Percentiles rank a stretch among this genome's conserved stretches.
These are phyloP conservation scores for Coemansia pectinata DNA, from an alignment of 192 early-diverging fungal genomes.

Conservation along the genomic window DNA sequence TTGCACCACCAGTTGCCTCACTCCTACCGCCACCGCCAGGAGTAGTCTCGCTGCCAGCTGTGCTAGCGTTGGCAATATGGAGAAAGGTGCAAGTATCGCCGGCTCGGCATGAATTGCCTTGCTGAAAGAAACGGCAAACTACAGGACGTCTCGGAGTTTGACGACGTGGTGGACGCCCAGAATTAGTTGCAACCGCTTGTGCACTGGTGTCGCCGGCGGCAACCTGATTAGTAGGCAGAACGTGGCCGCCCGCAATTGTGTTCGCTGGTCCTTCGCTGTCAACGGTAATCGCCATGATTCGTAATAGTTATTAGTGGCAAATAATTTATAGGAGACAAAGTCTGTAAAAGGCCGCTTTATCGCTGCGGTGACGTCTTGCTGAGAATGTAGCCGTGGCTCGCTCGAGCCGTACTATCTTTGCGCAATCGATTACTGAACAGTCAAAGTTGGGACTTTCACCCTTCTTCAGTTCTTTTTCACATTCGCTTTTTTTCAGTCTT, in stretches of 20 bases:
- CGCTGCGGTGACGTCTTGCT: neutral
- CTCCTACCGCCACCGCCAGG: neutral
- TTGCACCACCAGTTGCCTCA: neutral
- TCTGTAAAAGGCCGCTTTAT: slow-evolving; percentile 1
- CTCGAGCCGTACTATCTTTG: neutral
- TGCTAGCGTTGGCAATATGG: slow-evolving; percentile 15
- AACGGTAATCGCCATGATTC: slow-evolving; percentile 22
- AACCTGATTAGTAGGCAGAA: neutral
- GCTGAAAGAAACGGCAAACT: slow-evolving; percentile 38
- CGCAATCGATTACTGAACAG: neutral
- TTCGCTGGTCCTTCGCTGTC: slow-evolving; percentile 15
- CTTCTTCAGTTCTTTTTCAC: neutral
- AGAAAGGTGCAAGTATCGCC: slow-evolving; percentile 38
- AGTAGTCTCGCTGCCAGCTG: neutral
- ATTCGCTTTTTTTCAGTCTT: neutral
- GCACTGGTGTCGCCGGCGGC: neutral
- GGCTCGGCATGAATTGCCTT: slow-evolving; percentile 21
- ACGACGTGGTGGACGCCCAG: neutral
- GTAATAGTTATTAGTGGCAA: neutral
- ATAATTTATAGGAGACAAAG: neutral
- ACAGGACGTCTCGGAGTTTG: slow-evolving; percentile 1
- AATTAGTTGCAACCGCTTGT: neutral
- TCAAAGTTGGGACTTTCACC: neutral
- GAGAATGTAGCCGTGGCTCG: neutral
- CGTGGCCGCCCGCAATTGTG: slow-evolving; percentile 19